A percentile compares a stretch with the other conserved stretches of the same genome.
Conservation (phyloP, 805 yeast species). For the Hanseniaspora nectarophila region DNA sequence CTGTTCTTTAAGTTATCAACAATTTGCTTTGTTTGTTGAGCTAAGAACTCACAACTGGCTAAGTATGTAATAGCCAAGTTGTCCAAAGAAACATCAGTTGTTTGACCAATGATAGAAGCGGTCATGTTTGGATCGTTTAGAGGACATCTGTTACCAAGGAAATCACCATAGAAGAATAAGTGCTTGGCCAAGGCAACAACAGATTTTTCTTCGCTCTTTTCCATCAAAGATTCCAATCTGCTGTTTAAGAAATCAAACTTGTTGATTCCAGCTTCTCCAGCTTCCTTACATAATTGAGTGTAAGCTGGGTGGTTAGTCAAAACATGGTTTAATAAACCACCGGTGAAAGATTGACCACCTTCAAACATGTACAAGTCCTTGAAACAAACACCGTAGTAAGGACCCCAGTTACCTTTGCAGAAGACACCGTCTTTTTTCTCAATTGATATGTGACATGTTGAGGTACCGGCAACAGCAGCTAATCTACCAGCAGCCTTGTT, state of each 20-base stretch:
- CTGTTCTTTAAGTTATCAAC: slow-evolving; percentile 68
- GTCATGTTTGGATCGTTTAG: slow-evolving; percentile 90
- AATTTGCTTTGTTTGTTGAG: slow-evolving; percentile 93
- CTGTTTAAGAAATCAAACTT: slow-evolving; percentile 75
- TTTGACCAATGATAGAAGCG: slow-evolving; percentile 82
- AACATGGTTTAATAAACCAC: slow-evolving; percentile 83
- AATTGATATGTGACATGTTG: slow-evolving; percentile 89
- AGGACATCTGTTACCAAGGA: slow-evolving; percentile 95
- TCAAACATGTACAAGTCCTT: slow-evolving; percentile 89
- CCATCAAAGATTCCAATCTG: slow-evolving; percentile 53
- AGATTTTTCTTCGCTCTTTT: slow-evolving; percentile 48
- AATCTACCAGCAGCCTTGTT: slow-evolving; percentile 66
- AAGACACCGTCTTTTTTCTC: slow-evolving; percentile 64
- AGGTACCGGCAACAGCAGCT: slow-evolving; percentile 97
- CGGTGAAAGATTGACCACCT: slow-evolving; percentile 98
- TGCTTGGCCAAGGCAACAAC: slow-evolving; percentile 74
- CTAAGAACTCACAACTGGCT: slow-evolving; percentile 94
- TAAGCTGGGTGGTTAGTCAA: slow-evolving; percentile 82
- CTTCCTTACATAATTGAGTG: slow-evolving; percentile 50
- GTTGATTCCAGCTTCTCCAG: slow-evolving; percentile 58
- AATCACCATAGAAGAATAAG: slow-evolving; percentile 87
- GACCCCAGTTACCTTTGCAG: slow-evolving; percentile 98
- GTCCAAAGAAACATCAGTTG: slow-evolving; percentile 79
- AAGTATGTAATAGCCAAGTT: slow-evolving; percentile 76
- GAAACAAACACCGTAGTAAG: slow-evolving; percentile 87